phyloP scores from a whole-genome alignment of 176 grass and related monocot species.

The Chloris gayana region DNA sequence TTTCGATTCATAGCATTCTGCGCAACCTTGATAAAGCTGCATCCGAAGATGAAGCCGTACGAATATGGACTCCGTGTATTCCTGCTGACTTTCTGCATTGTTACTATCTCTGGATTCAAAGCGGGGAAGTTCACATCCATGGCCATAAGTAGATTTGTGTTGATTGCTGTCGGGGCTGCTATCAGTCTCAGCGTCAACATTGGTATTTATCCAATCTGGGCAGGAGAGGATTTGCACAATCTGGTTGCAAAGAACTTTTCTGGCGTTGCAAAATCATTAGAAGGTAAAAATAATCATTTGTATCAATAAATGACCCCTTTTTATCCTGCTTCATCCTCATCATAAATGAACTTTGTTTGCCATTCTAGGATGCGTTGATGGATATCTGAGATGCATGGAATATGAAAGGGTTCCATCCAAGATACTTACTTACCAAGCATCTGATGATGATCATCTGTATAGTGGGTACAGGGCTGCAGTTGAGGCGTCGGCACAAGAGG shows the following conservation, averaged over 20 bases:
- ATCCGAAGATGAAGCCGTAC: slow-evolving; percentile 83
- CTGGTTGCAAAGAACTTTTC: slow-evolving; percentile 83
- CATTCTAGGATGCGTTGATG: slow-evolving; percentile 78
- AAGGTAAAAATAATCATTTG: slow-evolving; percentile 57
- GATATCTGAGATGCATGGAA: slow-evolving; percentile 87
- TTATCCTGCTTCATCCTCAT: no score
- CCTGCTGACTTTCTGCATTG: slow-evolving; percentile 90
- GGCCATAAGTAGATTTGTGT: slow-evolving; percentile 76
- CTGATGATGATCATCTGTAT: slow-evolving; percentile 85
- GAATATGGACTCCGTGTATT: slow-evolving; percentile 95
- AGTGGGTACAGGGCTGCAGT: slow-evolving; percentile 88
- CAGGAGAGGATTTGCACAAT: slow-evolving; percentile 93
- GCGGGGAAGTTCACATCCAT: slow-evolving; percentile 63
- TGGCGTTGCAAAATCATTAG: slow-evolving; percentile 89
- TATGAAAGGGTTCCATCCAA: slow-evolving; percentile 94
- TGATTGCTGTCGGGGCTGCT: slow-evolving; percentile 86
- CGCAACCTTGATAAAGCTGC: slow-evolving; percentile 71
- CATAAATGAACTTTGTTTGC: no score
- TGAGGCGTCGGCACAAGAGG: slow-evolving; percentile 76
- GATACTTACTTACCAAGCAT: slow-evolving; percentile 88
- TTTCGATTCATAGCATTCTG: slow-evolving; percentile 58
- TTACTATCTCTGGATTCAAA: slow-evolving; percentile 84
- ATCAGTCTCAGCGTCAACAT: slow-evolving; percentile 85
- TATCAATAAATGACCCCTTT: no score
- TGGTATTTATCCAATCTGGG: slow-evolving; percentile 91